A percentile compares a stretch with the other conserved stretches of the same genome.
phyloP scores from a whole-genome alignment of 2,329 filamentous ascomycete genomes.

The Rhynchosporium graminicola region DNA sequence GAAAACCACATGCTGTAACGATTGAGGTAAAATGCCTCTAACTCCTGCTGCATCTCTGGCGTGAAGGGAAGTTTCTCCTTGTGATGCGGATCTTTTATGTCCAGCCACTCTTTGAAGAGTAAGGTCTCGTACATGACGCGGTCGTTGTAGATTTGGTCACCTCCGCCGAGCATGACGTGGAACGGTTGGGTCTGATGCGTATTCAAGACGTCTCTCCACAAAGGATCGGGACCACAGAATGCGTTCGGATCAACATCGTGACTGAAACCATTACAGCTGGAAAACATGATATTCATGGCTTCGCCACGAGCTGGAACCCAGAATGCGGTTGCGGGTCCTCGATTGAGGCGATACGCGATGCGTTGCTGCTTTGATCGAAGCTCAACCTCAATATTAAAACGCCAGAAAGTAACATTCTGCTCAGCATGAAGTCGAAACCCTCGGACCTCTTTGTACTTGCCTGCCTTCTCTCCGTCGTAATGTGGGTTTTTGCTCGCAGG shows the following conservation, averaged over 20 bases:
- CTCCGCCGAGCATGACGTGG: constrained; percentile 97
- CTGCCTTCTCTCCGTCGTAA: constrained; percentile 76
- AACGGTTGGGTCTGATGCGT: constrained; percentile 88
- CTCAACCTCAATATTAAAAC: constrained; percentile 93
- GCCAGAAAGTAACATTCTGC: constrained; percentile 91
- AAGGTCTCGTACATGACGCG: constrained; percentile 72
- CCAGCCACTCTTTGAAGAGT: constrained; percentile 81
- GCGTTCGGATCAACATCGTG: constrained; percentile 73
- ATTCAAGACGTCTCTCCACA: constrained; percentile 96
- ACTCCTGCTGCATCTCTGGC: constrained; percentile 78
- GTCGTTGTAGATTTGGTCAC: constrained; percentile 97
- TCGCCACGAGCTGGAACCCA: constrained; percentile 87
- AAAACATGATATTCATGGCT: constrained; percentile 98
- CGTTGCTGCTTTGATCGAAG: constrained; percentile 75
- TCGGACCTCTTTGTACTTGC: constrained; percentile 79
- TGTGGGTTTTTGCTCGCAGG: constrained; percentile 54
- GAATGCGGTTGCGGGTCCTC: constrained; percentile 83
- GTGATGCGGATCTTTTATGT: constrained; percentile 74
- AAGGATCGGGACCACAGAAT: constrained; percentile 88
- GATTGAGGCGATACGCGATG: constrained; percentile 94
- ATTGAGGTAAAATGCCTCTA: constrained; percentile 86
- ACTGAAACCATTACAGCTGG: constrained; percentile 97
- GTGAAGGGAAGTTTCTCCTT: constrained; percentile 81
- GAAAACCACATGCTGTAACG: constrained; percentile 95
- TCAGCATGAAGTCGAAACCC: constrained; percentile 83